Percentiles rank a stretch among this genome's conserved stretches.
These are phyloP conservation scores for Fraxinus xanthoxyloides DNA, from an alignment of 305 asterid species.

Conservation along the genomic window DNA sequence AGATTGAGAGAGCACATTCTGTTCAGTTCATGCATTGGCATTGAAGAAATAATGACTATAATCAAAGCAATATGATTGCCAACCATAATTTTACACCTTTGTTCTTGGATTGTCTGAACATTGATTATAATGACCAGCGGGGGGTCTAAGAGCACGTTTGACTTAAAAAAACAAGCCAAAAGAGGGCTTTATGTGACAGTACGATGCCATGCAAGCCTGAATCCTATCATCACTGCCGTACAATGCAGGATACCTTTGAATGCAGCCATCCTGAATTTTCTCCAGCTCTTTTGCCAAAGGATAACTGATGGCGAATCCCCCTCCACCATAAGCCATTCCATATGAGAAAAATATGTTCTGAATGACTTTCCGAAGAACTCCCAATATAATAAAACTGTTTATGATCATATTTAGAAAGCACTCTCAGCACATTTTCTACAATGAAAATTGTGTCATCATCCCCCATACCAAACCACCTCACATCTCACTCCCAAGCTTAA, in stretches of 20 bases:
- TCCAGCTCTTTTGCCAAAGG: slow-evolving; percentile 79
- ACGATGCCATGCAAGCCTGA: slow-evolving; percentile 81
- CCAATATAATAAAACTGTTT: slow-evolving; percentile 74
- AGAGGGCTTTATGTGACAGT: not conserved
- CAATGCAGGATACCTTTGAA: slow-evolving; percentile 70
- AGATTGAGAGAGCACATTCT: not conserved
- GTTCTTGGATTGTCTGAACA: not conserved
- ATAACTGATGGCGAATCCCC: slow-evolving; percentile 93
- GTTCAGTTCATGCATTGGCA: not conserved
- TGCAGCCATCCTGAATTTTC: slow-evolving; percentile 86
- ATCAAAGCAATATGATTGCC: not conserved
- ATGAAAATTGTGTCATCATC: slow-evolving; percentile 88
- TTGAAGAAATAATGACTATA: not conserved
- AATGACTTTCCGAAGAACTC: slow-evolving; percentile 85
- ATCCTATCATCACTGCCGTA: slow-evolving; percentile 94
- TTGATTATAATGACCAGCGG: not conserved
- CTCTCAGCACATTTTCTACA: slow-evolving; percentile 72
- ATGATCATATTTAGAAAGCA: slow-evolving; percentile 75
- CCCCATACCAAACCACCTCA: slow-evolving; percentile 93
- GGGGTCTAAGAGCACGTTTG: not conserved
- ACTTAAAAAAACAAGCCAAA: not conserved
- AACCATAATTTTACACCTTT: not conserved
- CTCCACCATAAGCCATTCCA: slow-evolving; percentile 92
- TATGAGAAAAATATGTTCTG: slow-evolving; percentile 84
- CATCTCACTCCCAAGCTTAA: slow-evolving; percentile 67